These are phyloP conservation scores for Penicillium sp. DNA, from an alignment of 2,329 filamentous ascomycete genomes.

Conservation along the genomic window DNA sequence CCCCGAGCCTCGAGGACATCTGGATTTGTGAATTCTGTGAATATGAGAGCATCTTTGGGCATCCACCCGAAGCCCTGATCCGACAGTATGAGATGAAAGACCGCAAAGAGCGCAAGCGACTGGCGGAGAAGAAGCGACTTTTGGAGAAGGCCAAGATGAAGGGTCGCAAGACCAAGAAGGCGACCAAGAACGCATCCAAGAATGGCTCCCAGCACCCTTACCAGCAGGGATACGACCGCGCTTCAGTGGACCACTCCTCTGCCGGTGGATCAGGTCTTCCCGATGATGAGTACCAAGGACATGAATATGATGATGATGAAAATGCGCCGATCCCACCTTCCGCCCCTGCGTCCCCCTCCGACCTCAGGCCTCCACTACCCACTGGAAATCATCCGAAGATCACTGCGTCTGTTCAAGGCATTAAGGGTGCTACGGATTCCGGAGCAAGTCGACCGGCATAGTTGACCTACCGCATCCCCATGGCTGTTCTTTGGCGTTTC, in stretches of 20 bases:
- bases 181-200: constrained; percentile 63
- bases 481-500: background rate
- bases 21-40: constrained; percentile 99
- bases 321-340: constrained; percentile 39
- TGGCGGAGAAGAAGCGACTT: constrained; percentile 80
- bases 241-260: constrained; percentile 40
- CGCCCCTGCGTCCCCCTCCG: constrained; percentile 51
- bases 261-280: constrained; percentile 42
- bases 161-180: constrained; percentile 83
- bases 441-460: constrained; percentile 34
- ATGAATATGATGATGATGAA: constrained; percentile 54
- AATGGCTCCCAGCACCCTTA: constrained; percentile 35
- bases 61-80: constrained; percentile 78
- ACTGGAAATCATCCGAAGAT: constrained; percentile 49
- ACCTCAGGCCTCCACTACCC: constrained; percentile 66
- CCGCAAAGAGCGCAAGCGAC: constrained; percentile 73
- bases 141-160: constrained; percentile 94
- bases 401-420: constrained; percentile 16
- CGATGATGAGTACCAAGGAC: constrained; percentile 50
- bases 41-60: constrained; percentile 93
- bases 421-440: constrained; percentile 28
- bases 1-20: constrained; percentile 68
- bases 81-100: constrained; percentile 94
- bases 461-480: constrained; percentile 7
- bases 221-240: constrained; percentile 43